Percentiles rank a stretch among this genome's conserved stretches.
phyloP scores from a whole-genome alignment of 106 monocot species.

The Dendrobium nobile region DNA sequence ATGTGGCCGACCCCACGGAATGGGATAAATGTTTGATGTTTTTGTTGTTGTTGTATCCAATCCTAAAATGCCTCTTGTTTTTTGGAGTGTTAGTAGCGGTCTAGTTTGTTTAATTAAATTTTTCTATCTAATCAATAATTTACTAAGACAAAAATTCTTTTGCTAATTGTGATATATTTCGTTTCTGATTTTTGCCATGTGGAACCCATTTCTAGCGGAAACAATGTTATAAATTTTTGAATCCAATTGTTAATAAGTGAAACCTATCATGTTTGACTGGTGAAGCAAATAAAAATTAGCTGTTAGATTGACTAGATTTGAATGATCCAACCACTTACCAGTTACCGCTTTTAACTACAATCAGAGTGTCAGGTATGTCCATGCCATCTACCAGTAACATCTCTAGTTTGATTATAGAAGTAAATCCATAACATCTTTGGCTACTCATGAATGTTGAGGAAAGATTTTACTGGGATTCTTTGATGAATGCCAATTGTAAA shows the following conservation, averaged over 20 bases:
- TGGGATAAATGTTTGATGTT: too few relatives aligned
- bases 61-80: too few relatives aligned
- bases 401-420: neutral
- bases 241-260: neutral
- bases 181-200: neutral
- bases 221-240: neutral
- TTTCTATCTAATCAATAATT: neutral
- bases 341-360: neutral
- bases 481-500: neutral
- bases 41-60: neutral
- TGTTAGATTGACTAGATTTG: neutral
- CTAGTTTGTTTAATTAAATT: neutral
- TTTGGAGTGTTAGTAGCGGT: neutral
- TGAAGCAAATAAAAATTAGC: neutral
- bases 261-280: neutral
- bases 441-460: neutral
- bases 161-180: neutral
- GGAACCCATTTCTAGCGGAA: neutral
- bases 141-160: neutral
- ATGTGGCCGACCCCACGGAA: too few relatives aligned
- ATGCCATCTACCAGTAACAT: neutral
- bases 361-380: neutral
- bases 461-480: neutral
- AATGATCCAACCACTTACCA: neutral
- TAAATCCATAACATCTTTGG: neutral